Evolutionary conservation across 208 protist species (phyloP).

Genomic region (Zelonia costaricensis): DNA sequence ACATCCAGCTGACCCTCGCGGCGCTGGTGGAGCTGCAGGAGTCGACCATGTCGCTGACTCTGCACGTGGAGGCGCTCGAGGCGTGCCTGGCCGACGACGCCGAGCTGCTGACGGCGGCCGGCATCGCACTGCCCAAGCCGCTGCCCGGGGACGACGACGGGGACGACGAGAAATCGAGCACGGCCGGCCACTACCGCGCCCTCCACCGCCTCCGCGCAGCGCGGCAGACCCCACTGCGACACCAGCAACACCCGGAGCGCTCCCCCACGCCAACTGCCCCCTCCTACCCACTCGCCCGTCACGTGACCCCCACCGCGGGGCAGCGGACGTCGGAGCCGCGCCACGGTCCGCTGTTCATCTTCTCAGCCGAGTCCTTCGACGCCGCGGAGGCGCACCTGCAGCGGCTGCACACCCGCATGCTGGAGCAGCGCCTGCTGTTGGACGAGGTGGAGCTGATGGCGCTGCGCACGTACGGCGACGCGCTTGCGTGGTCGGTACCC

Average conservation of each 20-base stretch:
- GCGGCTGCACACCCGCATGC: constrained; percentile 14
- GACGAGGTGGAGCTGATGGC: constrained; percentile 5
- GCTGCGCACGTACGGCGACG: not conserved
- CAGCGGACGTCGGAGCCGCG: not conserved
- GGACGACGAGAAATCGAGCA: not conserved
- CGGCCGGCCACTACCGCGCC: too few relatives aligned
- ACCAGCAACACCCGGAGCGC: too few relatives aligned
- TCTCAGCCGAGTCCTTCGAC: constrained; percentile 39
- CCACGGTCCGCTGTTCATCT: constrained; percentile 23
- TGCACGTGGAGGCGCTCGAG: constrained; percentile 26
- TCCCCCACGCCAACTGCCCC: too few relatives aligned
- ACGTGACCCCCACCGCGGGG: not conserved
- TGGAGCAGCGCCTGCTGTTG: constrained; percentile 19
- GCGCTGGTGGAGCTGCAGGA: constrained; percentile 22
- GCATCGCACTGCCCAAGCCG: not conserved
- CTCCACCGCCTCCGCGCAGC: too few relatives aligned
- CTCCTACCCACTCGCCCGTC: too few relatives aligned
- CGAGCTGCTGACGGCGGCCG: constrained; percentile 4
- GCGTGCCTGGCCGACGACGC: constrained; percentile 14
- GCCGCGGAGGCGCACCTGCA: constrained; percentile 21
- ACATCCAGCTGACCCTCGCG: constrained; percentile 27
- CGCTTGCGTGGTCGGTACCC: too few relatives aligned
- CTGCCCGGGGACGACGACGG: constrained; percentile 1
- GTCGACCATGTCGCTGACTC: constrained; percentile 20
- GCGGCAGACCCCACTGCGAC: too few relatives aligned